phyloP scores from a whole-genome alignment of 495 filamentous ascomycete genomes.

The Massariosphaeria phaeospora region DNA sequence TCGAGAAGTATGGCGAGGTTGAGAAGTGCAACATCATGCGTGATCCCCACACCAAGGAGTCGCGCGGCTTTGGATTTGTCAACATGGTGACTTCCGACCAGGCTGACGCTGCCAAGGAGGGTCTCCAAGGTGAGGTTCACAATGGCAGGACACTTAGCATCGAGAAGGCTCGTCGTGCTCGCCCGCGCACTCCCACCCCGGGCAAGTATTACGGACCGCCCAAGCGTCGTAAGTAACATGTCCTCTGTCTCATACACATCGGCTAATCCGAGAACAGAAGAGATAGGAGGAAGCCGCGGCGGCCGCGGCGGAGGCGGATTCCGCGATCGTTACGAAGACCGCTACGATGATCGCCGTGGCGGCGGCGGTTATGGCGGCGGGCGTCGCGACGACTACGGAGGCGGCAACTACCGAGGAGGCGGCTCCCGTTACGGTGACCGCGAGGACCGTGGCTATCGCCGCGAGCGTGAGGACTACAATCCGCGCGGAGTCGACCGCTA shows the following conservation, averaged over 20 bases:
- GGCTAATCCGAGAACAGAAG: slow-evolving; percentile 4
- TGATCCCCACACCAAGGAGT: slow-evolving; percentile 96
- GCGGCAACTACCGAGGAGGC: slow-evolving; percentile 43
- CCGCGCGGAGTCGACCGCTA: slow-evolving; percentile 60
- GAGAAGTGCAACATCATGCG: slow-evolving; percentile 99
- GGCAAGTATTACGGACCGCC: slow-evolving; percentile 99
- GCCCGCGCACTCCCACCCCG: slow-evolving; percentile 91
- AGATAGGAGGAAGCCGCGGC: slow-evolving; percentile 23
- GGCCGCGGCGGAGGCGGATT: slow-evolving; percentile 20
- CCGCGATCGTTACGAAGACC: slow-evolving; percentile 37
- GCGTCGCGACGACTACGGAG: slow-evolving; percentile 44
- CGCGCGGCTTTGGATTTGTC: slow-evolving; percentile 98
- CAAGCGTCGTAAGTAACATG: slow-evolving; percentile 72
- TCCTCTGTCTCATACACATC: background rate
- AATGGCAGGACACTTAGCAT: slow-evolving; percentile 96
- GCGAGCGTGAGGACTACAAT: slow-evolving; percentile 38
- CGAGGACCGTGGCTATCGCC: slow-evolving; percentile 40
- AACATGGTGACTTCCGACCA: slow-evolving; percentile 94
- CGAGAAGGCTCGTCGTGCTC: slow-evolving; percentile 93
- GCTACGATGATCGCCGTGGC: slow-evolving; percentile 48
- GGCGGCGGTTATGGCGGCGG: slow-evolving; percentile 44
- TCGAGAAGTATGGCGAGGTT: slow-evolving; percentile 97
- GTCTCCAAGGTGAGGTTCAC: slow-evolving; percentile 88
- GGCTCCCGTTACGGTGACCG: slow-evolving; percentile 46
- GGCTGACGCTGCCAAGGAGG: slow-evolving; percentile 94